Base-by-base conservation (phyloP, 257 asterid species). In the Solanum chaucha region DNA sequence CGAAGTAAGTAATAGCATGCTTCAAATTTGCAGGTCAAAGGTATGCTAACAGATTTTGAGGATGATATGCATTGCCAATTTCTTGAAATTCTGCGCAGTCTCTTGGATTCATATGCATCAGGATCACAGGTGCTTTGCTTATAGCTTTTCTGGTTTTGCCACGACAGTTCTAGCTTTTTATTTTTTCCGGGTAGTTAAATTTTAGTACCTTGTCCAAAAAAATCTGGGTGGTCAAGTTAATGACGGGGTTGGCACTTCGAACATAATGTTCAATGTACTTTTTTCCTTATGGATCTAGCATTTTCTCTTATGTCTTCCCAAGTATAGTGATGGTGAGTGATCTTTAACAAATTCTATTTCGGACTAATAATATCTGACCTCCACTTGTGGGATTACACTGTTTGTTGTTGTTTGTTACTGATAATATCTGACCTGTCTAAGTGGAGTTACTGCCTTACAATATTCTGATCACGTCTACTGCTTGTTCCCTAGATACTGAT, bases 41-140 rank as follows among this genome's bases (percentile, higher is more conserved):
- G 95, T 85, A 93, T 96, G 99, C 91, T 96, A 41, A 91, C 96
- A 87, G 99, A 97, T 92, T 97, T 92, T 88, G 98, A 94, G 86
- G 96, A 96, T 88, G 98, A 95, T 86, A 96, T 96, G 99, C 99
- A 96, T 88, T 96, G 99, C 90, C 99, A 97, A 77, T 97, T 96
- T 92, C 92, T 96, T 90, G 99, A 97, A 92, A 93, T 96, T 91
- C 91, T 97, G 87, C 99, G 98, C 90, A 97, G 93, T 92, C 99
- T 97, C 87, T 89, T 97, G 92, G 99, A 97, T 88, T 89, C 98
- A 4, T 89, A 88, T 89, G 65, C 98, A 67, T 90, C 97, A 87
- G 99, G 98, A 88, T 72, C 94, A 30, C 99, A 95, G 96, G 99
- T 97, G 89, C 77, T 68, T 80, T 46, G 19, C 68, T 5, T 19